Base-by-base conservation (phyloP, 495 filamentous ascomycete genomes). In the Stereocaulon alpinum region DNA sequence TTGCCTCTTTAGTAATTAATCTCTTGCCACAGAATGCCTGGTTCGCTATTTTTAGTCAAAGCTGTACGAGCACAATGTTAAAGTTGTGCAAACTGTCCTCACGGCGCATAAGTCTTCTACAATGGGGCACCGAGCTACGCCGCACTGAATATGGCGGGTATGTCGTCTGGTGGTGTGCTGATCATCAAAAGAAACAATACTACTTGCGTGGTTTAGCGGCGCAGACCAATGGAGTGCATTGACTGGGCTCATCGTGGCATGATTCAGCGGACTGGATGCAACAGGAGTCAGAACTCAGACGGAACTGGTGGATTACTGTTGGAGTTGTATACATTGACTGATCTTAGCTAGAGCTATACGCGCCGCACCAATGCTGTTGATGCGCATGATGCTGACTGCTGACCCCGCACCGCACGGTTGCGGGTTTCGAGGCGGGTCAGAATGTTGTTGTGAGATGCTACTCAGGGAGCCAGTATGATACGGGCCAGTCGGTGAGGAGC, bases 371-470 rank as follows among this genome's bases (percentile, higher is more conserved):
- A 58, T 64, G 48, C 48, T 44, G 29, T 61, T 44, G 45, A 44
- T 57, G 62, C 62, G 62, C 62, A 64, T 64, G 51, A 40, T 56
- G n/a, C 32, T 47, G 49, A 24, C 44, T 56, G n/a, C 32, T 47
- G 49, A 64, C 62, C 62, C 62, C 58, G 62, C 62, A 61, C 62
- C 58, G 62, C 62, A 64, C 62, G 59, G 62, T 48, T 61, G 57
- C 52, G 18, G 20, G 44, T 41, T 50, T 50, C 34, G 15, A 14
- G 17, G 51, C 53, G 52, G 45, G 55, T 54, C 62, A 58, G 55
- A 55, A 52, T 61, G 62, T 53, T 57, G 48, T 30, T 6, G 27
- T 52, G 29, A 52, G 20, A 32, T 52, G n/a, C n/a, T 52, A 52
- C n/a, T n/a, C 29, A 24, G 24, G 24, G 24, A 24, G 24, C 29